Evolutionary conservation across 2,329 filamentous ascomycete genomes (phyloP).

Genomic region (Exophiala oligosperma): DNA sequence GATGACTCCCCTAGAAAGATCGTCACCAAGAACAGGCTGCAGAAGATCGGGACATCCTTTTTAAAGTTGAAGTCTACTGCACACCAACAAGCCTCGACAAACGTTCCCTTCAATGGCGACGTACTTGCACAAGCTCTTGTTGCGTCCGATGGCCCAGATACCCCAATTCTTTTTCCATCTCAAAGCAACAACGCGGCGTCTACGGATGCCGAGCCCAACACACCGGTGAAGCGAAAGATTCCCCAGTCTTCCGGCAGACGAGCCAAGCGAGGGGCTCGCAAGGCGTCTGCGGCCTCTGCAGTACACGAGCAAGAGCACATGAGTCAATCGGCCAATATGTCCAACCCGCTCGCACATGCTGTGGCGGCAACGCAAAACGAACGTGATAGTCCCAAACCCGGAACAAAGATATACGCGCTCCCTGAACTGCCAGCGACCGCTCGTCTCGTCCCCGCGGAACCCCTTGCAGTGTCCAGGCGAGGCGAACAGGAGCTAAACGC

Average conservation of each 20-base stretch:
- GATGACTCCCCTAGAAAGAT: slow-evolving; percentile 23
- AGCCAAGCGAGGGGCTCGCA: too few relatives aligned
- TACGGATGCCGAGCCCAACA: background rate
- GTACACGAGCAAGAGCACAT: too few relatives aligned
- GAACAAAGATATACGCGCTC: too few relatives aligned
- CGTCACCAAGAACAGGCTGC: background rate
- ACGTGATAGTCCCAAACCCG: too few relatives aligned
- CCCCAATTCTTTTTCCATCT: background rate
- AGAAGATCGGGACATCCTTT: slow-evolving; percentile 6
- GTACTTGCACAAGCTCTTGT: background rate
- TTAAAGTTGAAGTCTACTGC: background rate
- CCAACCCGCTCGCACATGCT: background rate
- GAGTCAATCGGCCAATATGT: background rate
- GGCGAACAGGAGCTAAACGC: too few relatives aligned
- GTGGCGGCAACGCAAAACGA: background rate
- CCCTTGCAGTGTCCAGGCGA: too few relatives aligned
- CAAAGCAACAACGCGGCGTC: background rate
- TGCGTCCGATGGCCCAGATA: background rate
- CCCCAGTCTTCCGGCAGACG: too few relatives aligned
- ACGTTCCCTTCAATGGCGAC: background rate
- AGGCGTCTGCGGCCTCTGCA: too few relatives aligned
- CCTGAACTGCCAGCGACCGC: too few relatives aligned
- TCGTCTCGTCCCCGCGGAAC: too few relatives aligned
- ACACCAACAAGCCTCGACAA: background rate
- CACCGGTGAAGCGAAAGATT: too few relatives aligned